Evolutionary conservation across 2,329 filamentous ascomycete species (phyloP), one percentile per base, ranked within the genome.

Genomic region (Xylaria sp.): DNA sequence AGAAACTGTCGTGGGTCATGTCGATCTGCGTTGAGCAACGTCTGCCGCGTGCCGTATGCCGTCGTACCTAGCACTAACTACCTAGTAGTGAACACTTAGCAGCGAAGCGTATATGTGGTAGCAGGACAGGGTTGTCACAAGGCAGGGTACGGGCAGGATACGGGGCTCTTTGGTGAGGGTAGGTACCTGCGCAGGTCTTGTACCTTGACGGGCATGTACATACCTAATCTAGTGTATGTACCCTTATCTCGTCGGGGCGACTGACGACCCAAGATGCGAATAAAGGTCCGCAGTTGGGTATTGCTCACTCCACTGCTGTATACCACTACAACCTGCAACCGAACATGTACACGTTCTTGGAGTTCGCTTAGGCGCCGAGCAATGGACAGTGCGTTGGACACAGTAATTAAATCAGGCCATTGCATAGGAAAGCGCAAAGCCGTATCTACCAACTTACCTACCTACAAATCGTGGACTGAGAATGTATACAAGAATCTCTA

Each of bases 21-120:
- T 63, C 58, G 70, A 72, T 72, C 70, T 48, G 59, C 63, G 59
- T 66, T 59, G 33, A 70, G 65, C 62, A 49, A 71, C 59, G 62
- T 70, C 64, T 68, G 60, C 67, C 67, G 67, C 63, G 63, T 69
- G 67, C 67, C 67, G 66, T 69, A 59, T 63, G 65, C 63, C 66
- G 66, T 65, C 33, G 20, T 38, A 54, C n/a, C 6, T 44, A 44
- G 40, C 17, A 44, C 17, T 17, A 6, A 40, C 40, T n/a, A n/a
- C n/a, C n/a, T 33, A 33, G 7, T 33, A 9, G 33, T 33, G 7
- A 10, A 33, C 33, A 33, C 7, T n/a, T 49, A 17, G 46, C 46
- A 49, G 11, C 6, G 46, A 49, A 28, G 46, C 46, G 4, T 38
- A 38, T 38, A 38, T 11, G 36, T 38, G 1, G 48, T 38, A 38